These are phyloP conservation scores for Cucumis hystrix DNA, from an alignment of 306 rosid species.

Conservation along the genomic window DNA sequence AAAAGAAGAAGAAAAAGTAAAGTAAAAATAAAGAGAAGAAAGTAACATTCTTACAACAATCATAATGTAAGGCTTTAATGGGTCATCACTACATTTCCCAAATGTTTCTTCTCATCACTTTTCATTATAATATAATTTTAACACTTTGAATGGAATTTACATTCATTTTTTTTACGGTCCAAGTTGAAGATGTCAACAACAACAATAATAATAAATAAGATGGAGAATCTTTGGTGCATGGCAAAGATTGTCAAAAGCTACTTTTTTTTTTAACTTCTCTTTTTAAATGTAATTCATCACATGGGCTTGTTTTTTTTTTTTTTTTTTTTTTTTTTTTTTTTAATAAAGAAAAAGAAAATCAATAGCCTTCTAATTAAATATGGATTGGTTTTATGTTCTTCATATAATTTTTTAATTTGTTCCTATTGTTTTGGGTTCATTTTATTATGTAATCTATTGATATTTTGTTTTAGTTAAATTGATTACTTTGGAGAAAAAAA, in stretches of 20 bases:
- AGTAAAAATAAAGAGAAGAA: neutral
- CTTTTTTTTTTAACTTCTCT: neutral
- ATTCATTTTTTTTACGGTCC: too few species aligned
- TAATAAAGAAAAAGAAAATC: too few species aligned
- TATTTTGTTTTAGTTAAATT: too few species aligned
- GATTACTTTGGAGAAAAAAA: too few species aligned
- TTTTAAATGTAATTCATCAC: neutral
- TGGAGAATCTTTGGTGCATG: neutral
- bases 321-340: neutral
- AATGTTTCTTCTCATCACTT: neutral
- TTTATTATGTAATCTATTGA: too few species aligned
- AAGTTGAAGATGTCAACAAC: neutral
- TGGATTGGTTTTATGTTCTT: too few species aligned
- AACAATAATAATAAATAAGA: neutral
- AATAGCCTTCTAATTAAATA: too few species aligned
- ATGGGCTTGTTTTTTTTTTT: neutral
- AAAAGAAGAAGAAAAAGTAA: neutral
- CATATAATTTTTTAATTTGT: too few species aligned
- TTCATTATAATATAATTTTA: neutral
- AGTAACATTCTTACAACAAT: neutral
- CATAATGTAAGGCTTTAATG: neutral
- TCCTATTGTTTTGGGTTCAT: too few species aligned
- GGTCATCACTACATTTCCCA: neutral
- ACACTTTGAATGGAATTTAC: neutral
- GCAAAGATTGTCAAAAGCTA: neutral